Base-by-base conservation (phyloP, 306 rosid species). In the Sesbania bispinosa region DNA sequence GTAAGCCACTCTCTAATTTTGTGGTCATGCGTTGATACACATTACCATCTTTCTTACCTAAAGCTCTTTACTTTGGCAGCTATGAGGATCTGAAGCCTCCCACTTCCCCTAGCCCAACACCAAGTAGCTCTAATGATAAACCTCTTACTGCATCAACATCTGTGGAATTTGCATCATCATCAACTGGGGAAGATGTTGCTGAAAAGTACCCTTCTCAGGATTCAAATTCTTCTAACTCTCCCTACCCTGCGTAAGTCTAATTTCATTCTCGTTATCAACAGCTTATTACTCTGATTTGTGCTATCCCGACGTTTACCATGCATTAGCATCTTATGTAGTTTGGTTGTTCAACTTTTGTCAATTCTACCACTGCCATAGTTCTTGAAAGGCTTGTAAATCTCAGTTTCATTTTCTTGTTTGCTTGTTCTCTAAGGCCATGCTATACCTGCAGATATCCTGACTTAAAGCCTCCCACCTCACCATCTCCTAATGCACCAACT, bases 391-490 rank as follows among this genome's bases (percentile, higher is more conserved):
- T 32, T 30, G 59, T 13, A 45, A n/a, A 41, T n/a, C 41, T 16
- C 19, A 32, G 24, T 62, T 62, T 47, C 35, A 24, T 78, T 43
- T 66, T 71, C 64, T 46, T 62, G 66, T 75, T 46, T 41, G 7
- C 43, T 23, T 46, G 27, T 69, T 32, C 48, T 18, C 46, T 63
- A 43, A 54, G 20, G 68, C 48, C 67, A 42, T 48, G 51, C 24
- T 65, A 4, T 53, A 14, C 36, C 62, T 82, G 74, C 73, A 92
- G 98, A 47, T 89, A 92, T 26, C 78, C 86, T 55, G 85, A 88
- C 73, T 78, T 92, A 14, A 92, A 92, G 90, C 96, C 96, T 65
- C 92, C 98, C 16, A 63, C 89, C 51, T 86, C 94, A 61, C 96
- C 98, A 36, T 81, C 92, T 84, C 96, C 96, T 10, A 85, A 30